These are phyloP conservation scores for Triticum turgidum DNA, from an alignment of 176 grass and related monocot species.

Conservation along the genomic window DNA sequence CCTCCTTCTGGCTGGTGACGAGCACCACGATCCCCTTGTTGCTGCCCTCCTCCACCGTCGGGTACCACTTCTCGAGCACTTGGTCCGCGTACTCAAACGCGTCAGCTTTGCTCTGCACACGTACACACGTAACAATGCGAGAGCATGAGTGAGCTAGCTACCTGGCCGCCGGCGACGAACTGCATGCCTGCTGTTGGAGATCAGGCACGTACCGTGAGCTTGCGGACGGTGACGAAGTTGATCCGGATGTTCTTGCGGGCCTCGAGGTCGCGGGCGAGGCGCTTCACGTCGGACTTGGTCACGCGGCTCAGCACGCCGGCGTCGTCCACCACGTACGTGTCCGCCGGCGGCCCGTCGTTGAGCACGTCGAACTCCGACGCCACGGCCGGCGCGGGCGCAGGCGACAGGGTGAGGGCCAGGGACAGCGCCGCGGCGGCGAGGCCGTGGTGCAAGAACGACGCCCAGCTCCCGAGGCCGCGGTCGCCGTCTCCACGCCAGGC, in stretches of 20 bases:
- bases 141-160: not conserved
- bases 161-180: not conserved
- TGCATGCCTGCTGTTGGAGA: no score
- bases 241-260: constrained; percentile 80
- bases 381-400: constrained; percentile 42
- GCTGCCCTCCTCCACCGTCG: constrained; percentile 81
- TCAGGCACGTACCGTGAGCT: constrained; percentile 65
- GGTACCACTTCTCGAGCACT: constrained; percentile 99
- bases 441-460: constrained; percentile 73
- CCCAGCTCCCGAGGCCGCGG: constrained; percentile 41
- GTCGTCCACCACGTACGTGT: constrained; percentile 88
- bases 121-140: not conserved
- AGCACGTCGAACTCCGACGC: constrained; percentile 97
- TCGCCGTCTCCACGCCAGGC: not conserved
- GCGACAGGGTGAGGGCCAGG: constrained; percentile 70
- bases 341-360: constrained; percentile 64
- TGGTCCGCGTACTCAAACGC: constrained; percentile 99
- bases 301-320: constrained; percentile 95
- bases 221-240: constrained; percentile 92
- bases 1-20: constrained; percentile 98
- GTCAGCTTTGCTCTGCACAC: constrained; percentile 88
- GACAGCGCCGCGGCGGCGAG: constrained; percentile 71
- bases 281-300: constrained; percentile 88
- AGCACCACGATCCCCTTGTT: constrained; percentile 96
- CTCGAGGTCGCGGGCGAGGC: constrained; percentile 72